A percentile compares a stretch with the other conserved stretches of the same genome.
phyloP scores from a whole-genome alignment of 805 yeast species.

The Maudiozyma pseudohumilis region DNA sequence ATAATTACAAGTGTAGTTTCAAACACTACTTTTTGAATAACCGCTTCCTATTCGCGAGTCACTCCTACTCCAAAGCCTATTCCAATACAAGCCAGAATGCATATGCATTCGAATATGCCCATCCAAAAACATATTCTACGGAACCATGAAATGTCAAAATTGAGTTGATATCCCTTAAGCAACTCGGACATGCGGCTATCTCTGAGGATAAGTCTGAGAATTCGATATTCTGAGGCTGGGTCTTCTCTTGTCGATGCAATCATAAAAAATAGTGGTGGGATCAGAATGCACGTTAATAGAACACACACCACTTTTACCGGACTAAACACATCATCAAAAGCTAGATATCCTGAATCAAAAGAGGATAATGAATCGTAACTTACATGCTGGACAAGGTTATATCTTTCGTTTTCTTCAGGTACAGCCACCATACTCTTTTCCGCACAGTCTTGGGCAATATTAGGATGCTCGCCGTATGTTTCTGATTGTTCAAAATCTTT shows the following conservation, averaged over 20 bases:
- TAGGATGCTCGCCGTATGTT: too few species aligned
- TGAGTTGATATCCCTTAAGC: slow-evolving; percentile 23
- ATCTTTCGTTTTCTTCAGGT: slow-evolving; percentile 1
- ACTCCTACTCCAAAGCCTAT: slow-evolving; percentile 12
- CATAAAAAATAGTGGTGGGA: slow-evolving; percentile 25
- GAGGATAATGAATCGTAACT: slow-evolving; percentile 15
- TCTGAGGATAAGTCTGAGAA: slow-evolving; percentile 17
- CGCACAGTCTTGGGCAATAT: too few species aligned
- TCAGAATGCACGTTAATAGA: slow-evolving; percentile 11
- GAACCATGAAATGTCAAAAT: slow-evolving; percentile 21
- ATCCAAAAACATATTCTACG: slow-evolving; percentile 25
- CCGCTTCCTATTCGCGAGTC: too few species aligned
- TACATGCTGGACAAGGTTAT: slow-evolving; percentile 17
- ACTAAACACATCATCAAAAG: slow-evolving; percentile 16
- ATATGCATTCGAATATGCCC: slow-evolving; percentile 23
- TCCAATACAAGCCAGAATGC: slow-evolving; percentile 33
- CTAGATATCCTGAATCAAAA: slow-evolving; percentile 7
- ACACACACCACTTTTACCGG: slow-evolving; percentile 11
- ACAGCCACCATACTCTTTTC: too few species aligned
- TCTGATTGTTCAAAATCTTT: too few species aligned
- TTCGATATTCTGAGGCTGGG: slow-evolving; percentile 15
- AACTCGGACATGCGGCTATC: slow-evolving; percentile 14
- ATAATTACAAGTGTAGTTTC: too few species aligned
- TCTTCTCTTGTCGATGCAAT: slow-evolving; percentile 12
- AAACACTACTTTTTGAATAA: too few species aligned